phyloP scores from a whole-genome alignment of 2,329 filamentous ascomycete species.

The Alternaria gansuensis region DNA sequence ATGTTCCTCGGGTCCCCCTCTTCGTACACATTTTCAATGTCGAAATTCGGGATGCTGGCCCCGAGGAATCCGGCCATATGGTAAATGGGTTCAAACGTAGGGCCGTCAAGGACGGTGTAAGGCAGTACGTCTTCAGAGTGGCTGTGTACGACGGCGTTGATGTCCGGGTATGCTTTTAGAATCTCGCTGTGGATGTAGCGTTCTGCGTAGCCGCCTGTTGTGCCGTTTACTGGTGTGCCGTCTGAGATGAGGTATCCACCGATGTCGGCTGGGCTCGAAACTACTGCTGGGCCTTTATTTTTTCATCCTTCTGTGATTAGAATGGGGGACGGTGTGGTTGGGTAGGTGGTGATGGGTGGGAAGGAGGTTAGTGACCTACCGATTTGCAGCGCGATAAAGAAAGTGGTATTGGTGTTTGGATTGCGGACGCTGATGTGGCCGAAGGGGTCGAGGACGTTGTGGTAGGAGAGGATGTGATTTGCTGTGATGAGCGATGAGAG shows the following conservation, averaged over 20 bases:
- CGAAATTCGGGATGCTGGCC: conserved; percentile 35
- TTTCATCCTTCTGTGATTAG: too few species aligned
- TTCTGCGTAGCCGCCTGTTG: conserved; percentile 51
- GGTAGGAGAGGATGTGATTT: conserved; percentile 61
- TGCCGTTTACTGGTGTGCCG: conserved; percentile 43
- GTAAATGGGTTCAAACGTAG: conserved; percentile 30
- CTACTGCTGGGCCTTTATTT: conserved; percentile 1
- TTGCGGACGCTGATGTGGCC: conserved; percentile 63
- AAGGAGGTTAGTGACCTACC: conserved; percentile 6
- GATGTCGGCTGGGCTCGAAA: conserved; percentile 49
- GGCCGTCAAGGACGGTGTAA: conserved; percentile 35
- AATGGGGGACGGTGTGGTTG: too few species aligned
- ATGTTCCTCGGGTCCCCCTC: conserved; percentile 31
- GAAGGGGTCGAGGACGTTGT: conserved; percentile 61
- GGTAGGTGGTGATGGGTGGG: background rate
- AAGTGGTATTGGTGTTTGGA: conserved; percentile 53
- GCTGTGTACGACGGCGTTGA: conserved; percentile 57
- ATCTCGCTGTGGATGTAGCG: conserved; percentile 58
- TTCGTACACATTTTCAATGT: conserved; percentile 31
- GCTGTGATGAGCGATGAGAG: conserved; percentile 52
- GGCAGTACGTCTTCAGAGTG: conserved; percentile 56
- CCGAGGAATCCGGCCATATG: conserved; percentile 54
- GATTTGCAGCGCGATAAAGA: conserved; percentile 52
- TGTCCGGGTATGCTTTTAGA: conserved; percentile 55
- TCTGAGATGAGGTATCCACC: conserved; percentile 56